Evolutionary conservation across 208 protist species (phyloP).

Genomic region (Leishmania arabica): DNA sequence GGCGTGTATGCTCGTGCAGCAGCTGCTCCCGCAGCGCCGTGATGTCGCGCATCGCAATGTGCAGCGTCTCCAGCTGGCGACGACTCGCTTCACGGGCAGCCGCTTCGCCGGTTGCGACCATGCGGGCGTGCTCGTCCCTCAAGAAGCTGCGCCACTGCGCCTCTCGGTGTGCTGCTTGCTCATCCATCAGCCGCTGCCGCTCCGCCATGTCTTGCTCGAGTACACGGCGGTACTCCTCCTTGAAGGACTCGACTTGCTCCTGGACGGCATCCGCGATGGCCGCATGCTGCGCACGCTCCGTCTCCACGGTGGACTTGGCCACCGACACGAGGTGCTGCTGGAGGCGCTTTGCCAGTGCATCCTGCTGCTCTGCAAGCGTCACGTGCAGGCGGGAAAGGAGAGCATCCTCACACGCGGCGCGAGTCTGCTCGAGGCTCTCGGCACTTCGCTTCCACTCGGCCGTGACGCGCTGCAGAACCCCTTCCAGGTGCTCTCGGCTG

Average conservation of each 20-base stretch:
- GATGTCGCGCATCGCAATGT: conserved; percentile 60
- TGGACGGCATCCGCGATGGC: conserved; percentile 38
- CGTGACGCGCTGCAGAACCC: conserved; percentile 18
- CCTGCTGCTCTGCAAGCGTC: conserved; percentile 10
- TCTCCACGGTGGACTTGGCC: conserved; percentile 7
- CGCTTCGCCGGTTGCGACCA: conserved; percentile 18
- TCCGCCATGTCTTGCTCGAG: conserved; percentile 47
- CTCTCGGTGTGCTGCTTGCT: conserved; percentile 36
- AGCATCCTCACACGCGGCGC: conserved; percentile 4
- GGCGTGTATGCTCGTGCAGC: conserved; percentile 36
- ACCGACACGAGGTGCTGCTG: conserved; percentile 10
- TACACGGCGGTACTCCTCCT: conserved; percentile 48
- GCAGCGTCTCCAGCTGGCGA: conserved; percentile 50
- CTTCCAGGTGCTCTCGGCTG: conserved; percentile 17
- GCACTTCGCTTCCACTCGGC: conserved; percentile 26
- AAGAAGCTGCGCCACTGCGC: conserved; percentile 32
- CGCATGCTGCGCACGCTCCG: conserved; percentile 12
- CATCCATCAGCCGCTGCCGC: conserved; percentile 37
- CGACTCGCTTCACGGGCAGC: conserved; percentile 12
- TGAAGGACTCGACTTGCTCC: conserved; percentile 47
- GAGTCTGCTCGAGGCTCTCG: conserved; percentile 19
- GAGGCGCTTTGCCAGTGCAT: neutral
- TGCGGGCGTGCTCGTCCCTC: conserved; percentile 32
- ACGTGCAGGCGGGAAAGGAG: conserved; percentile 8
- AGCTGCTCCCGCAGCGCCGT: conserved; percentile 46